Percentiles rank a stretch among this genome's conserved stretches.
These are phyloP conservation scores for Venturiaceae sp. DNA, from an alignment of 2,329 filamentous ascomycete species.

Conservation along the genomic window DNA sequence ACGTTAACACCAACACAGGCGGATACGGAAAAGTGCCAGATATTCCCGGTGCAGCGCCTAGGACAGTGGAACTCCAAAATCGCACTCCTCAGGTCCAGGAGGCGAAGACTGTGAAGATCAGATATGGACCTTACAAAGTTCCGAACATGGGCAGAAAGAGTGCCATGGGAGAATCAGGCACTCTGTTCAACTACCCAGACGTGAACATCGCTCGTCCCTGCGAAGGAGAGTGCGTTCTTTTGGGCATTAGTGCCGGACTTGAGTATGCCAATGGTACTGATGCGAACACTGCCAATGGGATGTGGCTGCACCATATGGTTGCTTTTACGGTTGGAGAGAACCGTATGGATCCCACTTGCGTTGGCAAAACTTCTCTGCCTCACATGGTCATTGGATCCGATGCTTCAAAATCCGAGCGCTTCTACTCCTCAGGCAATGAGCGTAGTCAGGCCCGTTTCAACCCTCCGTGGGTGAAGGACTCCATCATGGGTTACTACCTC, in stretches of 20 bases:
- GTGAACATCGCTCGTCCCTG: not conserved
- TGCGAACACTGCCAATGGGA: not conserved
- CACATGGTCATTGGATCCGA: not conserved
- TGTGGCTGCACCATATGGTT: not conserved
- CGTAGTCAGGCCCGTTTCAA: not conserved
- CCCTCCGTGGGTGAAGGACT: not conserved
- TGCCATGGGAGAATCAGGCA: too few relatives aligned
- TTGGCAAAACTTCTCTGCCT: not conserved
- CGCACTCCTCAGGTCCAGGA: too few relatives aligned
- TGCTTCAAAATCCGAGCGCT: not conserved
- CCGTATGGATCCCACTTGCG: constrained; percentile 1
- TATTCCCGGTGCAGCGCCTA: too few relatives aligned
- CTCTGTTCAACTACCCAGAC: too few relatives aligned
- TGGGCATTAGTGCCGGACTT: not conserved
- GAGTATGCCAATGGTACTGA: not conserved
- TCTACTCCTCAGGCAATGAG: constrained; percentile 6
- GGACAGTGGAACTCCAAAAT: too few relatives aligned
- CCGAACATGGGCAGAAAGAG: too few relatives aligned
- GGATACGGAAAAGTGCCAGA: too few relatives aligned
- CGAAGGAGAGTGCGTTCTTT: not conserved
- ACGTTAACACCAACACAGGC: too few relatives aligned
- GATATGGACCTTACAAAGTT: too few relatives aligned
- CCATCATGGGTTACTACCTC: not conserved
- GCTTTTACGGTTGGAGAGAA: not conserved
- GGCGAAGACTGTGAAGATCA: too few relatives aligned